These are phyloP conservation scores for Orbilia oligospora DNA, from an alignment of 2,329 filamentous ascomycete species.

Conservation along the genomic window DNA sequence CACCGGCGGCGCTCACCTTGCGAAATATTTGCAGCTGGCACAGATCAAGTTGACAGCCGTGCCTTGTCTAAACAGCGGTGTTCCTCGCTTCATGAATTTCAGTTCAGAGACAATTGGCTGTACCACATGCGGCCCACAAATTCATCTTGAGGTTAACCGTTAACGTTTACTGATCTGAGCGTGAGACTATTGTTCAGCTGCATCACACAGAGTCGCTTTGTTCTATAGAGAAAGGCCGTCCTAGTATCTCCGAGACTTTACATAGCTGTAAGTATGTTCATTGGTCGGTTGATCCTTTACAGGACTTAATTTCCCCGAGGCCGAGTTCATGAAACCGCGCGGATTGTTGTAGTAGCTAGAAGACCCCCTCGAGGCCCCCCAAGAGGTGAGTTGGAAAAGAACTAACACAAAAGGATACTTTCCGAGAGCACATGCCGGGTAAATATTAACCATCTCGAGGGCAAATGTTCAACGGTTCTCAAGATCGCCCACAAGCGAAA, in stretches of 20 bases:
- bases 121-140: background rate
- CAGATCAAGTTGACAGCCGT: background rate
- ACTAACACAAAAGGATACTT: background rate
- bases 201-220: background rate
- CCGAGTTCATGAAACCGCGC: background rate
- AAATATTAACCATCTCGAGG: too few relatives aligned
- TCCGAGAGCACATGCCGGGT: background rate
- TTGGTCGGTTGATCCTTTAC: background rate
- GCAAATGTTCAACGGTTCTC: background rate
- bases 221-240: background rate
- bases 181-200: conserved; percentile 4
- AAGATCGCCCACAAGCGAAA: background rate
- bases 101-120: background rate
- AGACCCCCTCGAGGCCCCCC: too few relatives aligned
- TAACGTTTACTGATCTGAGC: too few relatives aligned
- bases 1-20: background rate
- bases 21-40: background rate
- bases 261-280: background rate
- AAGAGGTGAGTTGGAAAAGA: background rate
- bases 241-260: conserved; percentile 6
- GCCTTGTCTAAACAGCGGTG: background rate
- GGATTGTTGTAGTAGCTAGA: background rate
- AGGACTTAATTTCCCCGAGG: background rate
- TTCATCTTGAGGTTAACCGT: background rate
- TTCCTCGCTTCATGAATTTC: conserved; percentile 10